Evolutionary conservation across 768 basidiomycete species (phyloP), one percentile per base, ranked within the genome.

Genomic region (Artomyces pyxidatus): DNA sequence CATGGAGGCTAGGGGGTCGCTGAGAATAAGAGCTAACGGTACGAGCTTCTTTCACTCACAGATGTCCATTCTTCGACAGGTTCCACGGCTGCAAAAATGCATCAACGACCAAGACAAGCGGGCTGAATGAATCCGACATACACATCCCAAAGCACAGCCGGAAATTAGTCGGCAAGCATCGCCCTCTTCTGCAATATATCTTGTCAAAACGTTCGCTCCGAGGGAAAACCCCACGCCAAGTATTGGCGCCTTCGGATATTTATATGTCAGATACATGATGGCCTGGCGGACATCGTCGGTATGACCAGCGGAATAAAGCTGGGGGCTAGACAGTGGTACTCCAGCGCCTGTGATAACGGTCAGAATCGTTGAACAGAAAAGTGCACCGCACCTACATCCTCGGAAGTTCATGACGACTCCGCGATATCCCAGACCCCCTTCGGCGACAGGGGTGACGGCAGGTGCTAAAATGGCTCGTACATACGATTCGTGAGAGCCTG

Each of bases 191-290:
- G 86, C 91, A 44, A 94, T 68, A 64, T 96, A 96, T 53, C 89
- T 77, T 28, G 91, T 86, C 57, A 98, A 68, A 29, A 97, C 86
- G 62, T 89, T 91, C 37, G 93, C 88, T 37, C 95, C 96, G 30
- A 99, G 77, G 4, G 92, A 96, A 71, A 95, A 98, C 6, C 94
- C 91, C 9, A 96, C 66, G 12, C 88, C 95, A 16, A 95, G 66
- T 30, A 97, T 69, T 3, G 85, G 88, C 0, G 95, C 90, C 9
- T 74, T 68, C 2, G 95, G 94, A 58, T 83, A 94, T 52, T 65
- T 62, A 42, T 77, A 65, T 2, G 81, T 73, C 47, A 97, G 78
- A 67, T 88, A 85, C 57, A 85, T 72, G 42, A 96, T 63, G 1
- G 89, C 87, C 52, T 80, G 78, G 23, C 92, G 82, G 29, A 93